A percentile compares a stretch with the other conserved stretches of the same genome.
Evolutionary conservation across 2,329 filamentous ascomycete genomes (phyloP).

Genomic region (Meredithiella fracta): DNA sequence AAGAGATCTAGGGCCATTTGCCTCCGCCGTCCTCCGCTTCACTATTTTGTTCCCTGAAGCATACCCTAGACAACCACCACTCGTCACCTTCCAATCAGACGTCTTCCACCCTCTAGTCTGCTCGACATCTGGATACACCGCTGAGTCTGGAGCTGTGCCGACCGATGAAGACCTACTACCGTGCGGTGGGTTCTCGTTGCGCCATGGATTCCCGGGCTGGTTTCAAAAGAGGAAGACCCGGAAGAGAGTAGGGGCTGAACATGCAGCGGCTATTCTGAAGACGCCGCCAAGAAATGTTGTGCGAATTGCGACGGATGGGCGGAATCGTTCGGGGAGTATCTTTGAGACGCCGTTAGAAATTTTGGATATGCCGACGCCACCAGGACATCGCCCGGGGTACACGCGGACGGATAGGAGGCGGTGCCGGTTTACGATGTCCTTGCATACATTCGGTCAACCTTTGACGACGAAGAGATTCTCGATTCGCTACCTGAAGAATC

Average conservation of each 20-base stretch:
- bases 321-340: constrained; percentile 7
- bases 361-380: constrained; percentile 8
- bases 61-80: constrained; percentile 64
- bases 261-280: constrained; percentile 2
- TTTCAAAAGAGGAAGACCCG: constrained; percentile 47
- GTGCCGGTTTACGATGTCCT: constrained; percentile 52
- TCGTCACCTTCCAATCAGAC: constrained; percentile 78
- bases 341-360: constrained; percentile 10
- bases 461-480: constrained; percentile 60
- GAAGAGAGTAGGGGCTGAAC: constrained; percentile 21
- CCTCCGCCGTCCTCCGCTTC: constrained; percentile 73
- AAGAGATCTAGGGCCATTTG: constrained; percentile 56
- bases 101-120: constrained; percentile 91
- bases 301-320: constrained; percentile 2
- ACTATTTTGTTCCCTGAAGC: constrained; percentile 70
- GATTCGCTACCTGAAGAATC: constrained; percentile 66
- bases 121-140: constrained; percentile 82
- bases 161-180: constrained; percentile 69
- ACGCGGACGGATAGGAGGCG: constrained; percentile 25
- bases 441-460: constrained; percentile 65
- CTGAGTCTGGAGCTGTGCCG: constrained; percentile 56
- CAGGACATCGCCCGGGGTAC: constrained; percentile 22
- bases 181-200: constrained; percentile 76
- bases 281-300: constrained; percentile 13
- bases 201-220: constrained; percentile 84